Base-by-base conservation (phyloP, 441 rosid genomes). In the Kokia cookei region DNA sequence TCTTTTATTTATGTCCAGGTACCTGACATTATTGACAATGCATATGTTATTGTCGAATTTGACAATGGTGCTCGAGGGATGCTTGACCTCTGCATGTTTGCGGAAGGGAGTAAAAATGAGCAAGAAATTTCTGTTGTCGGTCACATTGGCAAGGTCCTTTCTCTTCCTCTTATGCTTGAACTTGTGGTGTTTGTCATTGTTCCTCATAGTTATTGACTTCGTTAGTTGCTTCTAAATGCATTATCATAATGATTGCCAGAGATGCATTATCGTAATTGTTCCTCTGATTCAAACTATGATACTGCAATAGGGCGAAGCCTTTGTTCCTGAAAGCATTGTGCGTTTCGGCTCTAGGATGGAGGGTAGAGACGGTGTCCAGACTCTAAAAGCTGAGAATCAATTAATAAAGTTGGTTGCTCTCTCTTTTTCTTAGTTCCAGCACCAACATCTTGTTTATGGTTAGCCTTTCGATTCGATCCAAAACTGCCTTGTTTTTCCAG, bases 31-130 rank as follows among this genome's bases (percentile, higher is more conserved):
- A 93, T 93, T 71, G 98, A 96, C 85, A 88, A 93, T 63, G 93
- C 99, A 2, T 96, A 93, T 63, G 97, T 91, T 53, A 86, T 93
- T 19, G 84, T 90, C 6, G 99, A 95, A 75, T 95, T 95, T 65
- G 91, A 93, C 70, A 95, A 91, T 79, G 97, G 97, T 13, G 86
- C 94, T n/a, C 83, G 98, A 65, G 95, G 97, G 73, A 88, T 91
- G 93, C 95, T 96, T 0, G 99, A 96, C 73, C 97, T 96, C 67
- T 89, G 97, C 81, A 96, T 96, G 99, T 96, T 92, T 82, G 97
- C 98, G 59, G 97, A 93, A 87, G 99, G 98, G 65, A 93, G 93
- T 79, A 93, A 85, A 88, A 93, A 93, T 69, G 97, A 92, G 88
- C 99, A 90, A 86, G 97, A 93, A 78, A 92, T 96, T 65, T 87